phyloP scores from a whole-genome alignment of 768 basidiomycete genomes.

The Tylopilus plumbeoviolaceoides region DNA sequence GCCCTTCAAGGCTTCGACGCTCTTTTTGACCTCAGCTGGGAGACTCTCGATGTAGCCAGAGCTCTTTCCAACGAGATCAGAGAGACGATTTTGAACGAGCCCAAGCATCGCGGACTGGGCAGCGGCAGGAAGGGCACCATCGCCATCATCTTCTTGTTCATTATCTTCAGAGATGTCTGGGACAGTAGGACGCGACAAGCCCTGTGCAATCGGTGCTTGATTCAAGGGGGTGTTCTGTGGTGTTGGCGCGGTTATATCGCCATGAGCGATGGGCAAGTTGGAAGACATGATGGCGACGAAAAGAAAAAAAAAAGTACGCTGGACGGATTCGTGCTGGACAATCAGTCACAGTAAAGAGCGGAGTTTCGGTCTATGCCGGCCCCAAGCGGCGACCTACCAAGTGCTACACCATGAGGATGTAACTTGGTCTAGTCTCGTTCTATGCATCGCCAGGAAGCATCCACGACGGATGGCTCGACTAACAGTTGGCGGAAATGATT shows the following conservation, averaged over 20 bases:
- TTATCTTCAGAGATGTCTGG: constrained; percentile 85
- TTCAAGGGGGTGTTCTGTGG: constrained; percentile 90
- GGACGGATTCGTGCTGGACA: constrained; percentile 15
- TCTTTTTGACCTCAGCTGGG: constrained; percentile 74
- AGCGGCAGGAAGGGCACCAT: constrained; percentile 38
- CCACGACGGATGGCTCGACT: too few species aligned
- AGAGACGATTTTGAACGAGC: constrained; percentile 86
- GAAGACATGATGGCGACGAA: constrained; percentile 53
- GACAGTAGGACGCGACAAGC: constrained; percentile 82
- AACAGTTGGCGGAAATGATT: too few species aligned
- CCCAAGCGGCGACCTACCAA: neutral
- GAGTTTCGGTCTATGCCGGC: constrained; percentile 35
- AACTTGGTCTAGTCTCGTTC: too few species aligned
- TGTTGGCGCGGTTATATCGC: constrained; percentile 79
- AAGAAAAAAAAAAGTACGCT: constrained; percentile 18
- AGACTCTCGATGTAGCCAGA: constrained; percentile 94
- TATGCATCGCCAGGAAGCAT: too few species aligned
- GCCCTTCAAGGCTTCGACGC: constrained; percentile 89
- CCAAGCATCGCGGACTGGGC: constrained; percentile 69
- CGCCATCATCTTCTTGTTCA: constrained; percentile 62
- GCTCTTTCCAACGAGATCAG: constrained; percentile 80
- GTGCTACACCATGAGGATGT: too few species aligned
- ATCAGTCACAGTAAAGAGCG: constrained; percentile 31
- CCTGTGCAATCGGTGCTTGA: constrained; percentile 73
- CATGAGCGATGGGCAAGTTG: constrained; percentile 57